A percentile compares a stretch with the other conserved stretches of the same genome.
Conservation (phyloP, 139 green algal species). For the Haematococcus sp. region DNA sequence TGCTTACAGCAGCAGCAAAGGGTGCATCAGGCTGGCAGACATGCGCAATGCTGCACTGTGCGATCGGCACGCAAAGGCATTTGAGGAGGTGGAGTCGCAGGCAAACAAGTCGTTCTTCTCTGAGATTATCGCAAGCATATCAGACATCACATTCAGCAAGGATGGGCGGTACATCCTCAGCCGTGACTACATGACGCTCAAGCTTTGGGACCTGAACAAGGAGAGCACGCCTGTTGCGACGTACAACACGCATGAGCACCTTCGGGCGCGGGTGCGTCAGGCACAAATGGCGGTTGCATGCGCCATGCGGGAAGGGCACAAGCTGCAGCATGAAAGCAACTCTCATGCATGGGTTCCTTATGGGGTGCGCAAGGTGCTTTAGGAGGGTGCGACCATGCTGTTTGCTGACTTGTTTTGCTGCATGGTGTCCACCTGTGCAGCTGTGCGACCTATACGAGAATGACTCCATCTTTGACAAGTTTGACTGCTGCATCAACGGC, state of each 20-base stretch:
- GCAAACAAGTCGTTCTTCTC: constrained; percentile 87
- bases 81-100: constrained; percentile 74
- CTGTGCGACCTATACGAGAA: constrained; percentile 99
- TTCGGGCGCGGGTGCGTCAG: constrained; percentile 65
- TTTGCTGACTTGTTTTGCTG: no score
- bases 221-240: constrained; percentile 77
- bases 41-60: constrained; percentile 88
- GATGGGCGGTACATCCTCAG: constrained; percentile 87
- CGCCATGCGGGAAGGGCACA: no score
- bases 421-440: no score
- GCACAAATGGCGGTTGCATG: no score
- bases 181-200: constrained; percentile 98
- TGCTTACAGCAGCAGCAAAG: constrained; percentile 91
- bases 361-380: no score
- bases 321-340: no score
- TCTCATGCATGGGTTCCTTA: no score
- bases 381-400: no score
- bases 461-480: constrained; percentile 99
- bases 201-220: constrained; percentile 96
- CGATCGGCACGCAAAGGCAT: constrained; percentile 81
- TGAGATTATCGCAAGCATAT: constrained; percentile 95
- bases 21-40: constrained; percentile 92
- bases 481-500: constrained; percentile 87
- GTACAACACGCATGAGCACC: constrained; percentile 91
- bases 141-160: constrained; percentile 89